Evolutionary conservation across 1,284 basidiomycete species (phyloP), one percentile per base, ranked within the genome.

Genomic region (Ustilago lituana): DNA sequence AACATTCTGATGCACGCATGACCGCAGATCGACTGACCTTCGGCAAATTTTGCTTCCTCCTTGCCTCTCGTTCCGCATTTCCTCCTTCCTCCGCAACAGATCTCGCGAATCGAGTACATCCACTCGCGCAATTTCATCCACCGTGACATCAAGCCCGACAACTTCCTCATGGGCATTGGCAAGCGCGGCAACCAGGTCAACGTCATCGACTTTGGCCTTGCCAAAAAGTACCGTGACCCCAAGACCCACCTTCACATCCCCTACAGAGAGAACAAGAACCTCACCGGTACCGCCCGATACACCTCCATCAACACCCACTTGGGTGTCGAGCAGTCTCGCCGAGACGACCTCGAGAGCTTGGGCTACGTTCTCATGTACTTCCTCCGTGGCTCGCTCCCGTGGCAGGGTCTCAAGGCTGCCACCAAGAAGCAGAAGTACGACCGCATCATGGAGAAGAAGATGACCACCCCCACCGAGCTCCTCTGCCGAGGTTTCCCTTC

Each of bases 51-150:
- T 22, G 43, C 20, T 9, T 22, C 32, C 10, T 0, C 23, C 17
- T 15, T 20, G 20, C 35, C n/a, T n/a, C 23, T 50, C 10, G 27
- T 27, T 32, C 14, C 23, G 12, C 29, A 15, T n/a, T 8, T 49
- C 32, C 20, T 15, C 8, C 20, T 48, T 15, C 38, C 11, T 49
- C 26, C 31, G 44, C 17, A 27, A 29, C 77, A 96, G 93, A 94
- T 99, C 82, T 98, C 95, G 43, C 93, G 95, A 70, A 93, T 98
- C 82, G 95, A 99, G 84, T 98, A 98, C 86, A 93, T 98, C 75
- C 96, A 98, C 85, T 98, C 94, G 19, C 92, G 94, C 82, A 98
- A 98, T 86, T 98, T 98, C 84, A 98, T 99, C 73, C 96, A 99
- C 84, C 93, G 95, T 74, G 96, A 99, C 82, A 82, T 99, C 88